Evolutionary conservation across 2,329 filamentous ascomycete species (phyloP), one percentile per base, ranked within the genome.

Genomic region (Penicillium sp.): DNA sequence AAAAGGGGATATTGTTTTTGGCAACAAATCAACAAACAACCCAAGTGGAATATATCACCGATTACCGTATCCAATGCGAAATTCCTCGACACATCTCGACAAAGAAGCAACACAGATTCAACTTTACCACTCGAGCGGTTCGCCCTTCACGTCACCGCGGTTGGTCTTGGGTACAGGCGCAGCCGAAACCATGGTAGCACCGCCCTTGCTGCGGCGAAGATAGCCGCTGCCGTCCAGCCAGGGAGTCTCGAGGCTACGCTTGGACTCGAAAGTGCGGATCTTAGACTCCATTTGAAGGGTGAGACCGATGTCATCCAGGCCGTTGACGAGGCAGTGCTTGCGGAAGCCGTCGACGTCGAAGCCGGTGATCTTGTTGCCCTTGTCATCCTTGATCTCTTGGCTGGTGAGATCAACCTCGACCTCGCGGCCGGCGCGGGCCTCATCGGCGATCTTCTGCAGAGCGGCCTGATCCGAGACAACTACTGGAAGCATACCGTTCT

Each of bases 401-500:
- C 84, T 84, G 16, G 83, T 80, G 32, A 96, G 79, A 60, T 96
- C 90, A 44, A 96, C 76, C 68, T 95, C 89, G 48, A 96, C 71
- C 64, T 95, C 89, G 41, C 76, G 76, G 40, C 87, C 87, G 3
- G 85, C 84, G 25, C 74, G 74, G 22, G 89, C 89, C 65, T 93
- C 85, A 16, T 73, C 77, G 25, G 84, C 81, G 48, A 96, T 80
- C 45, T 73, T 74, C 29, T 84, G 74, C 3, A 95, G 70, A 20
- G 77, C 73, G 1, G 68, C 71, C 49, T 79, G 67, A 62, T 90
- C 79, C 20, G 75, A 70, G 59, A 96, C 84, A 42, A 75, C 69
- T 44, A 96, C 79, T 32, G 90, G 89, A 47, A 96, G 73, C 92
- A 96, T 96, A 71, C 90, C 90, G 72, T 98, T 98, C 77, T 98